phyloP scores from a whole-genome alignment of 1,284 basidiomycete species.

The Dichomitus squalens region DNA sequence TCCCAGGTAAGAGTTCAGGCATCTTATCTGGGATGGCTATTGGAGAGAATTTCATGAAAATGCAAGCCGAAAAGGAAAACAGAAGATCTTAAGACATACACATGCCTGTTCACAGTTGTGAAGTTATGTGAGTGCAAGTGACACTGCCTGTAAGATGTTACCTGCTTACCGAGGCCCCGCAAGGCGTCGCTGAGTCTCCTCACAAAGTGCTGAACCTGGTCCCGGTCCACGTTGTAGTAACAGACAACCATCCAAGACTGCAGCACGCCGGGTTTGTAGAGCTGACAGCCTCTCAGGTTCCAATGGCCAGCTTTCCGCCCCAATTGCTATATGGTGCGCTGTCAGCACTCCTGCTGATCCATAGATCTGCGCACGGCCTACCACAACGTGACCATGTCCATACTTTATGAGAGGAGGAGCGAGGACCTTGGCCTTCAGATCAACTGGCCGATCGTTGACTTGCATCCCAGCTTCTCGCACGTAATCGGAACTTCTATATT shows the following conservation, averaged over 20 bases:
- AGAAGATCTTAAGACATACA: conserved; percentile 4
- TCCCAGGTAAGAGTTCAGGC: conserved; percentile 9
- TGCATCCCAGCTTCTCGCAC: conserved; percentile 36
- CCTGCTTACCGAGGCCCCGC: conserved; percentile 35
- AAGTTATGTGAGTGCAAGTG: no score
- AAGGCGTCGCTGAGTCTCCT: conserved; percentile 31
- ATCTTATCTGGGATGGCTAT: not conserved
- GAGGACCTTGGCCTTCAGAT: conserved; percentile 31
- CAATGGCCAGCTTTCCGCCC: conserved; percentile 29
- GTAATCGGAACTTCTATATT: conserved; percentile 37
- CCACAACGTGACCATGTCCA: conserved; percentile 8
- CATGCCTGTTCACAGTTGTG: conserved; percentile 13
- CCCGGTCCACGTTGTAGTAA: conserved; percentile 13
- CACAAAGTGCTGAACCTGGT: conserved; percentile 22
- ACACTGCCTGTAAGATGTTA: no score
- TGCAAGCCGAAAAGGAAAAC: no score
- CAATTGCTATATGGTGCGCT: conserved; percentile 12
- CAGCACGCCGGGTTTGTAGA: conserved; percentile 18
- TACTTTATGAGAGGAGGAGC: conserved; percentile 34
- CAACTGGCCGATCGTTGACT: conserved; percentile 28
- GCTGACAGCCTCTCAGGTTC: conserved; percentile 36
- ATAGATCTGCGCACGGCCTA: not conserved
- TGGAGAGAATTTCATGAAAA: no score
- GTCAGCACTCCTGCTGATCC: not conserved
- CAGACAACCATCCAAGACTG: conserved; percentile 32